Evolutionary conservation across 169 alveolate species (phyloP).

Genomic region (Cryptosporidium sp.): DNA sequence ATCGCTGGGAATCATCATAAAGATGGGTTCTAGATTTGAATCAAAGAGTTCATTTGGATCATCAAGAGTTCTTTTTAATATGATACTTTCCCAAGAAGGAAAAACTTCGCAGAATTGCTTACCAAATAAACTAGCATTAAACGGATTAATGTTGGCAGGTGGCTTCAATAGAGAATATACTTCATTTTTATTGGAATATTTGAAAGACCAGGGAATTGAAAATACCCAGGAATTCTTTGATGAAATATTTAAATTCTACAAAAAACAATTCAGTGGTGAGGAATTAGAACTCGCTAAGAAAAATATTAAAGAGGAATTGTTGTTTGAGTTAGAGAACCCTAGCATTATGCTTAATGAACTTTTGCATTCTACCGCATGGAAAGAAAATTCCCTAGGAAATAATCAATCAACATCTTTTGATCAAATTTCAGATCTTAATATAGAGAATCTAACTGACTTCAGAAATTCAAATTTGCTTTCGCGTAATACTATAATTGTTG

Average conservation of each 20-base stretch:
- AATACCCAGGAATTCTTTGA: slow-evolving; percentile 6
- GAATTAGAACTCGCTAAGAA: slow-evolving; percentile 16
- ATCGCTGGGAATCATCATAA: slow-evolving; percentile 15
- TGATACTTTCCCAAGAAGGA: slow-evolving; percentile 21
- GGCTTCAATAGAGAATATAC: slow-evolving; percentile 18
- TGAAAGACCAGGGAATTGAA: neutral
- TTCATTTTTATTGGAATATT: slow-evolving; percentile 32
- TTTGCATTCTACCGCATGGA: slow-evolving; percentile 67
- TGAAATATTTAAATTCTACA: slow-evolving; percentile 31
- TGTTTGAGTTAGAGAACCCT: neutral
- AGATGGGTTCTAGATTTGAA: slow-evolving; percentile 52
- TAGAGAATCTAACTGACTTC: neutral
- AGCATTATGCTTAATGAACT: slow-evolving; percentile 10
- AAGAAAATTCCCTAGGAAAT: slow-evolving; percentile 25
- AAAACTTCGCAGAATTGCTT: neutral
- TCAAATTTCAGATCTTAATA: neutral
- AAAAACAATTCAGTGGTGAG: neutral
- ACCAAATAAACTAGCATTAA: slow-evolving; percentile 4
- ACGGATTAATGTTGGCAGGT: slow-evolving; percentile 30
- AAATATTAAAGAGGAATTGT: slow-evolving; percentile 5
- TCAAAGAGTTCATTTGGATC: slow-evolving; percentile 37
- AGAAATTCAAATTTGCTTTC: slow-evolving; percentile 22
- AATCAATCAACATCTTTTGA: neutral
- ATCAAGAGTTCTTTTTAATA: slow-evolving; percentile 22
- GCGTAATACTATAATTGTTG: slow-evolving; percentile 27